Evolutionary conservation across 176 grass and related monocot genomes (phyloP), one percentile per base, ranked within the genome.

Genomic region (Oryza meridionalis): DNA sequence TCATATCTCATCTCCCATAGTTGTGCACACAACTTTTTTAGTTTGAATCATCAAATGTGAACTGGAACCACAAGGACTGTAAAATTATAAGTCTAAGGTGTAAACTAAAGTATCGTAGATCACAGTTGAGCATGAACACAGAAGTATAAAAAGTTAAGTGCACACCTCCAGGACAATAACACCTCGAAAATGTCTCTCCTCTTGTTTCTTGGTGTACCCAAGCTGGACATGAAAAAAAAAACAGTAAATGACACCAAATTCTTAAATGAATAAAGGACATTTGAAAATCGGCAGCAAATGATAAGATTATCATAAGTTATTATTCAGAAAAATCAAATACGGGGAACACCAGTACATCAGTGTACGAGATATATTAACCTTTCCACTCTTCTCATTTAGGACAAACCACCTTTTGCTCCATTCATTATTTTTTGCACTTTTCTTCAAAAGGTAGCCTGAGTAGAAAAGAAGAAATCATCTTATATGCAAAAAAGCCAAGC

Each of bases 181-280:
- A 4, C 94, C 94, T 61, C 94, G 89, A 88, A 97, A 97, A 93
- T 97, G 94, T 42, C 82, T 88, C 81, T 97, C 94, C 84, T 97
- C 94, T 94, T 97, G 94, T 84, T 97, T 97, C 85, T 97, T 97
- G 25, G 94, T 97, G 76, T 97, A 97, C 65, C 94, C 94, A 84
- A 97, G 94, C 94, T 97, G 91, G 43, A 84, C 44, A 69, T 66
- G 51, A 51, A 77, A 78, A 78, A 77, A 13, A 7, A 62, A n/a
- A 53, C 24, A 32, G 42, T 78, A 72, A 89, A 89, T 86, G 65
- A 72, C 79, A 63, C 9, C 27, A 82, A 71, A 16, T 59, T 11
- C 65, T 70, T 65, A 87, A 77, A 81, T 77, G 73, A 44, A 38
- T 10, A 66, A 66, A 78, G 78, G 1, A 22, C 32, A 62, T 7